These are phyloP conservation scores for Pholiota conissans DNA, from an alignment of 768 basidiomycete species.

Conservation along the genomic window DNA sequence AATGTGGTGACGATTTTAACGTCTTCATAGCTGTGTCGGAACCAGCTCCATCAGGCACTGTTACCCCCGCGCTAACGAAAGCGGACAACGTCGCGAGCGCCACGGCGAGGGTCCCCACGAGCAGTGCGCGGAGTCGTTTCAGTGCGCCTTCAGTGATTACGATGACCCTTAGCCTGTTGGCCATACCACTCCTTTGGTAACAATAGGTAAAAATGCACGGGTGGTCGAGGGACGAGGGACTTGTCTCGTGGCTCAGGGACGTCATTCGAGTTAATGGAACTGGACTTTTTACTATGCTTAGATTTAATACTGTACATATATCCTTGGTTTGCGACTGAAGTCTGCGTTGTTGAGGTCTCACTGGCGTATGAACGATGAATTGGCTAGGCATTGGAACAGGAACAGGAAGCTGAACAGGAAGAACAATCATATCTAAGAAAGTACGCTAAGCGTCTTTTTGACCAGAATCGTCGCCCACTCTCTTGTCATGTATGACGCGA, in stretches of 20 bases:
- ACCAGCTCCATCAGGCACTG: slow-evolving; percentile 38
- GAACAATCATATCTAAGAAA: no score
- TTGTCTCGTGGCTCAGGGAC: no score
- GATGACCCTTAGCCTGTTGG: not conserved
- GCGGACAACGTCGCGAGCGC: not conserved
- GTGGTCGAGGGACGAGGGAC: no score
- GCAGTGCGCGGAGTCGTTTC: not conserved
- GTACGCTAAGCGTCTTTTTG: no score
- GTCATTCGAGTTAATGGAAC: not conserved
- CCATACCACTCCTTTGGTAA: not conserved
- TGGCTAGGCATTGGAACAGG: no score
- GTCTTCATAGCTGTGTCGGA: slow-evolving; percentile 36
- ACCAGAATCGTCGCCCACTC: not conserved
- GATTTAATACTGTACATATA: not conserved
- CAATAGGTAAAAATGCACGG: not conserved
- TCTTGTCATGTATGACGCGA: not conserved
- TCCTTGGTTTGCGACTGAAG: no score
- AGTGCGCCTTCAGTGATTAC: not conserved
- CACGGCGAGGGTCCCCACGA: not conserved
- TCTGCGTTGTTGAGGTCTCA: no score
- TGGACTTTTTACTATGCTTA: not conserved
- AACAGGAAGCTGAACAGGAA: no score
- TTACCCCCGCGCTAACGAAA: slow-evolving; percentile 17
- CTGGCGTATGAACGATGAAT: no score
- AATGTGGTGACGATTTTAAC: not conserved